These are phyloP conservation scores for Tetrapisispora phaffii DNA, from an alignment of 805 yeast genomes.

Conservation along the genomic window DNA sequence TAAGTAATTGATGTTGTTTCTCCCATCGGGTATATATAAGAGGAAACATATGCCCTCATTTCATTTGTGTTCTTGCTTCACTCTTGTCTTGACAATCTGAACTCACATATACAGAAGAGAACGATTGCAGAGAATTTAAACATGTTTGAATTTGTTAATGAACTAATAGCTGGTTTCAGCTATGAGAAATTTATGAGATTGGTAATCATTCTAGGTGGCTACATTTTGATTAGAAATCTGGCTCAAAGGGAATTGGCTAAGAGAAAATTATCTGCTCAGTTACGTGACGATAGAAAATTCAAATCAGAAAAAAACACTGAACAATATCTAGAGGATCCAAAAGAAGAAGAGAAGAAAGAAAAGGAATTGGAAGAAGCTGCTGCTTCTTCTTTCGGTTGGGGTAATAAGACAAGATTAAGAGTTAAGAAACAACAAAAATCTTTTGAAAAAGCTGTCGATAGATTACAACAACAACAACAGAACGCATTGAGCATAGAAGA, in stretches of 20 bases:
- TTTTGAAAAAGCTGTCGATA: constrained; percentile 39
- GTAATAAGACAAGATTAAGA: constrained; percentile 57
- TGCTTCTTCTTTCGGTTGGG: constrained; percentile 56
- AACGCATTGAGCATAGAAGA: constrained; percentile 38
- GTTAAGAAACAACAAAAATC: constrained; percentile 46
- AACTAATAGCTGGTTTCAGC: constrained; percentile 6
- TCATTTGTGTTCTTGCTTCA: too few species aligned
- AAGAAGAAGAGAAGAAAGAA: constrained; percentile 19
- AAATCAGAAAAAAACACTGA: constrained; percentile 28
- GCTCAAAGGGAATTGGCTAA: constrained; percentile 48
- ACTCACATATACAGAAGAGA: not conserved
- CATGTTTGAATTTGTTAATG: constrained; percentile 2
- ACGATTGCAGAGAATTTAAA: not conserved
- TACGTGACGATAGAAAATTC: constrained; percentile 28
- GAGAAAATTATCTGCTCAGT: constrained; percentile 44
- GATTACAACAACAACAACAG: constrained; percentile 30
- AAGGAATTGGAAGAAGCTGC: constrained; percentile 26
- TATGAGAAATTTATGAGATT: constrained; percentile 16
- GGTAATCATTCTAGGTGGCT: constrained; percentile 50
- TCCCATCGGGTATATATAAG: too few species aligned
- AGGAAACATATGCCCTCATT: too few species aligned
- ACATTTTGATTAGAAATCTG: constrained; percentile 47
- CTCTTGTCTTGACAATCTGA: not conserved
- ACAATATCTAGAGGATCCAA: constrained; percentile 31
- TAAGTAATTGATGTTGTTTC: too few species aligned